Base-by-base conservation (phyloP, 225 moss, liverwort and hornwort genomes). In the Pseudisothecium myosuroides region DNA sequence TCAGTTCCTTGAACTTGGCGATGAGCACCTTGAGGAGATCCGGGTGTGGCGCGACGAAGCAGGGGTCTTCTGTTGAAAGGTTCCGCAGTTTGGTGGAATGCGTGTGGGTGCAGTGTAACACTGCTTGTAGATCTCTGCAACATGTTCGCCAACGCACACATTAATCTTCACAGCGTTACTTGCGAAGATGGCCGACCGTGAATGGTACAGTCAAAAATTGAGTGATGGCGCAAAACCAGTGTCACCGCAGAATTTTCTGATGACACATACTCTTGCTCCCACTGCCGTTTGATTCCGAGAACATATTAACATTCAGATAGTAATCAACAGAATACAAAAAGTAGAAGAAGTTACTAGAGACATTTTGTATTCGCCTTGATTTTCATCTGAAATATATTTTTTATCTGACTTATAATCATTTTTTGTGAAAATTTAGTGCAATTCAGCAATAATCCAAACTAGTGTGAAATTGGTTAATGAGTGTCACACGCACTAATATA, bases 31-130 rank as follows among this genome's bases (percentile, higher is more conserved):
- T 90, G 5, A 91, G 93, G 23, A 94, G 76, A 26, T 89, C 92
- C 12, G 92, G 92, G 63, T 91, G 91, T 3, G 93, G 93, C 63
- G 93, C 93, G 32, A 94, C 93, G 80, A 94, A 92, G 84, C 92
- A 94, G 4, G 88, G 83, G 27, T 90, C 86, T 39, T 49, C 86
- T 88, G 86, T 39, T 12, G 80, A 43, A 76, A 86, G 91, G 1
- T 37, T 50, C 22, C 87, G 67, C 7, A 58, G 29, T 54, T 60
- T 69, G 56, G n/a, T 49, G 14, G 84, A 54, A 58, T 68, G 72
- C 29, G 43, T 60, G 67, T 76, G 76, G 55, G 62, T 55, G n/a
- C 87, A 80, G 54, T 29, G 32, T 10, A 23, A 58, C n/a, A 14
- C 55, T 19, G 64, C 65, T 88, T 61, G 69, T 37, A 13, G 26